Base-by-base conservation (phyloP, 179 eudicot species). In the Silene noctiflora region DNA sequence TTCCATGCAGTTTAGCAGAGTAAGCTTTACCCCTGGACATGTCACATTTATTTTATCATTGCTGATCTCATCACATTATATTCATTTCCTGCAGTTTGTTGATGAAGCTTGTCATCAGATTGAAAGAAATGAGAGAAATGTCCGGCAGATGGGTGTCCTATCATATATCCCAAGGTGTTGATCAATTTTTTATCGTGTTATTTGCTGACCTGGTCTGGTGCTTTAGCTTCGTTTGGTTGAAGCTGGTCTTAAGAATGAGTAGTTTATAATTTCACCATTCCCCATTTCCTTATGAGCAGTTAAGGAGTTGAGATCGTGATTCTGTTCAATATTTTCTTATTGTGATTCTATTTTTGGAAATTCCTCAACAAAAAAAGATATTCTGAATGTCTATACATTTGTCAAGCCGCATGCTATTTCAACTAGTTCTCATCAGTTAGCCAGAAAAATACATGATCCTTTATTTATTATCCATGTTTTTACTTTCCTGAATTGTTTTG, bases 51-150 rank as follows among this genome's bases (percentile, higher is more conserved):
- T 29, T 55, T 20, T 58, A 14, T 66, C 25, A n/a, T 59, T 53
- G 33, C 12, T 46, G 67, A 71, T 35, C 1, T 65, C 19, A 65
- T 58, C 62, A 39, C 31, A 19, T 33, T 27, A 27, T 60, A 25
- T 48, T 71, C 65, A 21, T 25, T 31, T 56, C 16, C 75, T 84
- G 82, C 91, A 94, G 98, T 94, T 91, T 89, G 98, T 94, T 69
- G 97, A 94, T 72, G 98, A 94, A 83, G 91, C 95, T 76, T 94
- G 97, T 88, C 98, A 94, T 81, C 98, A 92, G 84, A 91, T 94
- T 73, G 98, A 94, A 81, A 92, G 89, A 87, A 88, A 89, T 87
- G 98, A 94, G 82, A 81, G 88, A 76, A 94, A 89, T 83, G 90
- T 88, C 39, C 88, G 92, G 72, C 95, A 91, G 77, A 73, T 85